Percentiles rank a stretch among this genome's conserved stretches.
These are phyloP conservation scores for Arthrobotrys entomopaga DNA, from an alignment of 2,329 filamentous ascomycete genomes.

Conservation along the genomic window DNA sequence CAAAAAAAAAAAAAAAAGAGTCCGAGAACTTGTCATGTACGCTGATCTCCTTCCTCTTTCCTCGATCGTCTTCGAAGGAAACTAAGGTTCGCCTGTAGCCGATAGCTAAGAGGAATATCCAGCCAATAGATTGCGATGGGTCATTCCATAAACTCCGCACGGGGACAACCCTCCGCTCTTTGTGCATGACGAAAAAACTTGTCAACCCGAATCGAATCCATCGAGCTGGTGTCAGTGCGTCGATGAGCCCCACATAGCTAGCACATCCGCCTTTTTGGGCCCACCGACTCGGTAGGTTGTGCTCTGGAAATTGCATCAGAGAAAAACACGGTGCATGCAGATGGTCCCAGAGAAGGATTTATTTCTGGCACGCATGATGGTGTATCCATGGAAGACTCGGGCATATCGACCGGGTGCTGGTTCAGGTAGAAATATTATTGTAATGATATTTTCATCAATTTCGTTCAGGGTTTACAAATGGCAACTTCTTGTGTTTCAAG, in stretches of 20 bases:
- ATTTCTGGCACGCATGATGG: too few relatives aligned
- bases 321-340: not conserved
- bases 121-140: not conserved
- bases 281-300: not conserved
- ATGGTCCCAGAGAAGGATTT: too few relatives aligned
- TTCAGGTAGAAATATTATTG: too few relatives aligned
- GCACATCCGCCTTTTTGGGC: not conserved
- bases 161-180: slow-evolving; percentile 14
- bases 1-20: not conserved
- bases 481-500: too few relatives aligned
- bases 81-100: slow-evolving; percentile 31
- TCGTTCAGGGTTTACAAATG: too few relatives aligned
- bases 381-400: too few relatives aligned
- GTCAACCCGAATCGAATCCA: slow-evolving; percentile 25
- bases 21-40: too few relatives aligned
- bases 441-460: too few relatives aligned
- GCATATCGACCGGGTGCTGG: too few relatives aligned
- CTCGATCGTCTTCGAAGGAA: slow-evolving; percentile 6
- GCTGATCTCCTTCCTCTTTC: not conserved
- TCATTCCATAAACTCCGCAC: not conserved
- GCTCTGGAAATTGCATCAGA: not conserved
- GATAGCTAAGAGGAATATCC: not conserved
- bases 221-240: slow-evolving; percentile 42
- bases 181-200: slow-evolving; percentile 32
- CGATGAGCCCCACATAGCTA: slow-evolving; percentile 33